A percentile compares a stretch with the other conserved stretches of the same genome.
Conservation (phyloP, 352 stramenopile species). For the Pythium insidiosum region DNA sequence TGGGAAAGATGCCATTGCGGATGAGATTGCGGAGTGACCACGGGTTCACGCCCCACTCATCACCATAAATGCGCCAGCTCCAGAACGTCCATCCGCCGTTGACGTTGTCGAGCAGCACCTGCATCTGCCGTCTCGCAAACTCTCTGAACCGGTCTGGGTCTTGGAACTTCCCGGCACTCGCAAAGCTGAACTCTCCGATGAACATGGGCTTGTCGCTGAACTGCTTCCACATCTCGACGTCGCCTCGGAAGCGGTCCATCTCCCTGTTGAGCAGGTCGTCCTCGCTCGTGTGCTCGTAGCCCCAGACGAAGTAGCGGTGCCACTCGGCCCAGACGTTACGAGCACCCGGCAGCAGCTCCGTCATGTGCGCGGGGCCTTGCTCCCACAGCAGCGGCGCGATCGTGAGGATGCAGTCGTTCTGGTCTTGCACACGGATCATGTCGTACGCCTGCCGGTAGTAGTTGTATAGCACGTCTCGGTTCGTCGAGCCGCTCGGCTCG, state of each 20-base stretch:
- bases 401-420: slow-evolving; percentile 19
- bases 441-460: slow-evolving; percentile 25
- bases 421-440: slow-evolving; percentile 7
- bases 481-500: slow-evolving; percentile 17
- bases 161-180: slow-evolving; percentile 15
- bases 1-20: not conserved
- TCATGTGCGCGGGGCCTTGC: slow-evolving; percentile 10
- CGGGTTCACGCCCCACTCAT: slow-evolving; percentile 1
- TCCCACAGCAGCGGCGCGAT: slow-evolving; percentile 13
- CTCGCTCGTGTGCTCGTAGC: slow-evolving; percentile 8
- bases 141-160: slow-evolving; percentile 5
- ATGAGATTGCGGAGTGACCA: slow-evolving; percentile 18
- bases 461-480: slow-evolving; percentile 13
- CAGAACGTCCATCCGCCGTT: slow-evolving; percentile 11
- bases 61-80: slow-evolving; percentile 14
- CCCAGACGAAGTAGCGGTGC: slow-evolving; percentile 19
- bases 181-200: slow-evolving; percentile 18
- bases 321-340: slow-evolving; percentile 23
- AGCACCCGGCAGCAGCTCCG: slow-evolving; percentile 9
- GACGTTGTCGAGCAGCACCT: not conserved
- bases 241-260: slow-evolving; percentile 8
- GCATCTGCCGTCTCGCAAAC: slow-evolving; percentile 2
- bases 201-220: slow-evolving; percentile 17
- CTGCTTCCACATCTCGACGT: slow-evolving; percentile 7
- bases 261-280: slow-evolving; percentile 6